Base-by-base conservation (phyloP, 257 asterid species). In the Gardenia jasminoides region DNA sequence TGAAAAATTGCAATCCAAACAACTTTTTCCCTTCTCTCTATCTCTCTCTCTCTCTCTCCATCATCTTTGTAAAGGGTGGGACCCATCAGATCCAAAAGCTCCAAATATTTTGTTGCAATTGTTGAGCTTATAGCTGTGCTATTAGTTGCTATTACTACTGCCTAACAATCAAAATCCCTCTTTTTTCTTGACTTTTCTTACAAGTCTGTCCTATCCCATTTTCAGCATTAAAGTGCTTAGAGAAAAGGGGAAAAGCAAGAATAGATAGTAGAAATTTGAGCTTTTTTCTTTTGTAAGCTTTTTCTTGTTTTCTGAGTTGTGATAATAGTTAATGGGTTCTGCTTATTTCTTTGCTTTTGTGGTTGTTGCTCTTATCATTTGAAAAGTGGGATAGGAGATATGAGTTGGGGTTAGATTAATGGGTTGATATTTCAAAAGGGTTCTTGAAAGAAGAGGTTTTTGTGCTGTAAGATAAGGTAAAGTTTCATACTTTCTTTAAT, bases 11-110 rank as follows among this genome's bases (percentile, higher is more conserved):
- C n/a, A n/a, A n/a, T n/a, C n/a, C n/a, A n/a, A n/a, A n/a, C n/a
- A 73, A 78, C 86, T 13, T 19, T 19, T 70, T 75, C 76, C 72
- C n/a, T n/a, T n/a, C 68, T 75, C 52, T 10, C 13, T 77, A 71
- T 78, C 74, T 81, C n/a, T n/a, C n/a, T n/a, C n/a, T n/a, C 82
- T 84, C 85, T 81, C 88, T 81, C 88, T 66, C 80, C 78, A 65
- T 82, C 77, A 76, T 79, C 83, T 80, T 72, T 82, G 88, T 80
- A 76, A 83, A 82, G 82, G 47, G 88, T 80, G 78, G 76, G 87
- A 61, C 94, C 94, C 94, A 84, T 69, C 88, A 83, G 94, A 92
- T 91, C 93, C 92, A 84, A 88, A 90, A 82, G 56, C 93, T 88
- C 85, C 94, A 85, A 74, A 79, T 69, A 54, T 80, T 81, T 83